A percentile compares a stretch with the other conserved stretches of the same genome.
Conservation (phyloP, 2,329 filamentous ascomycete species). For the Fusarium nisikadoi region DNA sequence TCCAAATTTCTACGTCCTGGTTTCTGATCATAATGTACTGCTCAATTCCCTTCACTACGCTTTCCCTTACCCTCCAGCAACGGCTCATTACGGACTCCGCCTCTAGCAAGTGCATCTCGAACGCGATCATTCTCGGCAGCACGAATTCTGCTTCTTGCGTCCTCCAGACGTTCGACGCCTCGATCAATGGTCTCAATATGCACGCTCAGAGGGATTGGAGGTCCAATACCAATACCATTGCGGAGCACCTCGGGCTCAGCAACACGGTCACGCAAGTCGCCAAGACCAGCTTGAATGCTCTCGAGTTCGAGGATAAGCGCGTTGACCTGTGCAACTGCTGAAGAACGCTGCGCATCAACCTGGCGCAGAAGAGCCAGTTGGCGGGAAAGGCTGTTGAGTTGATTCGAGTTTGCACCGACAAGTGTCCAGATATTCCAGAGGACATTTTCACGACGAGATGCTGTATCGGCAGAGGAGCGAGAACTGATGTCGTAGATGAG, state of each 20-base stretch:
- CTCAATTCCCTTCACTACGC: background rate
- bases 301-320: slow-evolving; percentile 78
- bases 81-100: slow-evolving; percentile 52
- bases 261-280: slow-evolving; percentile 77
- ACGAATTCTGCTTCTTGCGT: slow-evolving; percentile 68
- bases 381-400: slow-evolving; percentile 68
- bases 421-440: slow-evolving; percentile 78
- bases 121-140: slow-evolving; percentile 69
- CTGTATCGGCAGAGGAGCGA: slow-evolving; percentile 69
- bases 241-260: slow-evolving; percentile 71
- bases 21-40: background rate
- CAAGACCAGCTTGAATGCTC: slow-evolving; percentile 75
- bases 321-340: slow-evolving; percentile 75
- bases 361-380: slow-evolving; percentile 73
- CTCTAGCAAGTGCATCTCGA: slow-evolving; percentile 61
- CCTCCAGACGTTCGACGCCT: slow-evolving; percentile 77
- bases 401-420: slow-evolving; percentile 73
- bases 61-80: slow-evolving; percentile 53
- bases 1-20: background rate
- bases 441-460: slow-evolving; percentile 71
- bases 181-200: slow-evolving; percentile 80
- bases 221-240: slow-evolving; percentile 48
- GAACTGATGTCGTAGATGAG: slow-evolving; percentile 76
- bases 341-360: slow-evolving; percentile 73
- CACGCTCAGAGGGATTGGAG: slow-evolving; percentile 70